Base-by-base conservation (phyloP, 2,329 filamentous ascomycete species). In the Phoma herbarum region DNA sequence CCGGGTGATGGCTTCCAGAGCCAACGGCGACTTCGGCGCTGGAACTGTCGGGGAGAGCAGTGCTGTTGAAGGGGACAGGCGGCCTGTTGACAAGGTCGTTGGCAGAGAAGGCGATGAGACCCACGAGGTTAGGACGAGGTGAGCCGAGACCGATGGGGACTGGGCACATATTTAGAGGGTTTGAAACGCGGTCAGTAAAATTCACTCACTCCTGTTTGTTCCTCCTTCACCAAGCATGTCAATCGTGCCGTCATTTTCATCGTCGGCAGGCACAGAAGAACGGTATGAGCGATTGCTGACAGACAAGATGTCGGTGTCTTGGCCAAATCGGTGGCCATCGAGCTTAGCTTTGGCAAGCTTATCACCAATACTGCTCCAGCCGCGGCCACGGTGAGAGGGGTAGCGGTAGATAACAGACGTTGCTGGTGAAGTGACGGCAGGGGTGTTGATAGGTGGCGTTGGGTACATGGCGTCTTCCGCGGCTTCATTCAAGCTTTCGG, bases 281-380 rank as follows among this genome's bases (percentile, higher is more conserved):
- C 46, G 46, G 10, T 57, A 48, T 3, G 72, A 74, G 41, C 51
- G 59, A 35, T 33, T 61, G 57, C 66, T 67, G 3, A 5, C 29
- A 0, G 66, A 72, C 12, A 60, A 51, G 16, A 58, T n/a, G 23
- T 70, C 67, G 7, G 56, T 54, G 28, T 64, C 63, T n/a, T 28
- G 51, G 23, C 18, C 35, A n/a, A 51, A 49, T 45, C 46, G 63
- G 45, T 61, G 66, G 12, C 65, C 56, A 4, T 72, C 67, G 12
- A 66, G 45, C 58, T 70, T 67, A 63, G 91, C 89, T 85, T 97
- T 60, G 31, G 61, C 93, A 52, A 98, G 90, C 79, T 94, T 93
- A 65, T 95, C 94, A 74, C 93, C 93, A 73, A 98, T 92, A 18
- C 97, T 86, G 65, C 82, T 85, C 77, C 92, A 86, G 74, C 92